Percentiles rank a stretch among this genome's conserved stretches.
phyloP scores from a whole-genome alignment of 2,329 filamentous ascomycete species.

The Nannizziopsis barbatae region DNA sequence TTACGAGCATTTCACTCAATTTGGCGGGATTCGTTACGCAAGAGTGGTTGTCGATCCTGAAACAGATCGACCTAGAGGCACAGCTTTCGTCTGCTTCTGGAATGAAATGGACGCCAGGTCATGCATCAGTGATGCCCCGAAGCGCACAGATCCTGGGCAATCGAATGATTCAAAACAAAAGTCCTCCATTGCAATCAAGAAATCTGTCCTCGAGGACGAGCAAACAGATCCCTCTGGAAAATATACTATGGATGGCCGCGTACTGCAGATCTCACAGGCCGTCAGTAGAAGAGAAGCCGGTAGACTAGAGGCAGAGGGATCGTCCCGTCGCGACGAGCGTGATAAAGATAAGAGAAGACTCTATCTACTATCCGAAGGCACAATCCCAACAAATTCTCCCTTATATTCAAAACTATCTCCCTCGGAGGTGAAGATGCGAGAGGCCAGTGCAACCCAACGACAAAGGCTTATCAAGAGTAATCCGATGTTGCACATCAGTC shows the following conservation, averaged over 20 bases:
- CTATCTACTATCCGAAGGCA: slow-evolving; percentile 78
- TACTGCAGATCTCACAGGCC: slow-evolving; percentile 72
- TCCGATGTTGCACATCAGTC: slow-evolving; percentile 73
- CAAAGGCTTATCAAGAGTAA: slow-evolving; percentile 86
- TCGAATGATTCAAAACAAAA: slow-evolving; percentile 28
- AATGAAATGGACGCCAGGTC: slow-evolving; percentile 60
- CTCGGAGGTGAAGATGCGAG: slow-evolving; percentile 74
- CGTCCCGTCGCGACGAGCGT: slow-evolving; percentile 49
- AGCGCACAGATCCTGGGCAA: slow-evolving; percentile 35
- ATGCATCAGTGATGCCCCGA: slow-evolving; percentile 67
- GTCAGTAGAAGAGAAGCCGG: slow-evolving; percentile 73
- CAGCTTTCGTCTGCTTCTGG: slow-evolving; percentile 90
- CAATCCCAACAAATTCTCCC: slow-evolving; percentile 63
- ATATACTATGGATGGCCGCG: slow-evolving; percentile 83
- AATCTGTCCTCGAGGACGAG: slow-evolving; percentile 81
- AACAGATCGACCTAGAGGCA: slow-evolving; percentile 79
- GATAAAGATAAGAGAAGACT: slow-evolving; percentile 84
- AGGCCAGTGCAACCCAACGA: slow-evolving; percentile 74
- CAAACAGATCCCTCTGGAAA: slow-evolving; percentile 66
- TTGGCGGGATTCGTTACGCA: slow-evolving; percentile 81
- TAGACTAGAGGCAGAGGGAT: slow-evolving; percentile 60
- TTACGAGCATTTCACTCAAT: slow-evolving; percentile 74
- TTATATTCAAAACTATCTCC: slow-evolving; percentile 66
- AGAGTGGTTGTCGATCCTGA: slow-evolving; percentile 77
- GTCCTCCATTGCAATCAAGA: slow-evolving; percentile 45